Conservation (phyloP, 805 yeast species). For the Suhomyces pyralidae region DNA sequence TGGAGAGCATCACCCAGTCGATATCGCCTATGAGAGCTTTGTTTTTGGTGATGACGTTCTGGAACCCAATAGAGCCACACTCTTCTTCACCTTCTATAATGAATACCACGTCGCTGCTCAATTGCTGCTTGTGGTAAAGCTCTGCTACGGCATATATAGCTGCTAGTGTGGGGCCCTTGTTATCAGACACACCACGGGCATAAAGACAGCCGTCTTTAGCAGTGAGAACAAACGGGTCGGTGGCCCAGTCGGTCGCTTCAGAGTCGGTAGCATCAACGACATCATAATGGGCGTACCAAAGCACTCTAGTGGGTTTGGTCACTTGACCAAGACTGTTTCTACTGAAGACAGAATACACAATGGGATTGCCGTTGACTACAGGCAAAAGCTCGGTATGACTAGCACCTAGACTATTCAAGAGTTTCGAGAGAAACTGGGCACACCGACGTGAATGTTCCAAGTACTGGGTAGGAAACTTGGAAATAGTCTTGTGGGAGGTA, state of each 20-base stretch:
- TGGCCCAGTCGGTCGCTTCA: constrained; percentile 56
- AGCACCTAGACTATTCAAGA: constrained; percentile 70
- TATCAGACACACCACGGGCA: constrained; percentile 92
- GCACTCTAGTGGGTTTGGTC: constrained; percentile 37
- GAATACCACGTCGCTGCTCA: constrained; percentile 74
- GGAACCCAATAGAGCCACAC: constrained; percentile 85
- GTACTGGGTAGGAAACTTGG: constrained; percentile 63
- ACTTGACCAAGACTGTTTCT: neutral
- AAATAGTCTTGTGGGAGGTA: constrained; percentile 73
- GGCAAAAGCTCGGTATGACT: constrained; percentile 64
- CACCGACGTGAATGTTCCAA: constrained; percentile 83
- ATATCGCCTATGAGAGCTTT: constrained; percentile 59
- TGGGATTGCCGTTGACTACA: constrained; percentile 77
- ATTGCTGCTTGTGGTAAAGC: constrained; percentile 45
- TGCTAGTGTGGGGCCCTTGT: constrained; percentile 90
- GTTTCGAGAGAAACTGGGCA: constrained; percentile 66
- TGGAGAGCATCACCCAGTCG: constrained; percentile 87
- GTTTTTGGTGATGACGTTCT: constrained; percentile 55
- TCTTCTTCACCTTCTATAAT: constrained; percentile 95
- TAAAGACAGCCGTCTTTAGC: constrained; percentile 82
- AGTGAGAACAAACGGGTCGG: constrained; percentile 74
- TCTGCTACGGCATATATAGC: constrained; percentile 85
- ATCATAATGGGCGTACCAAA: constrained; percentile 97
- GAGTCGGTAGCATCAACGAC: constrained; percentile 74
- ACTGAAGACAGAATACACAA: constrained; percentile 73